phyloP scores from a whole-genome alignment of 257 asterid species.

The Echites panduratus region DNA sequence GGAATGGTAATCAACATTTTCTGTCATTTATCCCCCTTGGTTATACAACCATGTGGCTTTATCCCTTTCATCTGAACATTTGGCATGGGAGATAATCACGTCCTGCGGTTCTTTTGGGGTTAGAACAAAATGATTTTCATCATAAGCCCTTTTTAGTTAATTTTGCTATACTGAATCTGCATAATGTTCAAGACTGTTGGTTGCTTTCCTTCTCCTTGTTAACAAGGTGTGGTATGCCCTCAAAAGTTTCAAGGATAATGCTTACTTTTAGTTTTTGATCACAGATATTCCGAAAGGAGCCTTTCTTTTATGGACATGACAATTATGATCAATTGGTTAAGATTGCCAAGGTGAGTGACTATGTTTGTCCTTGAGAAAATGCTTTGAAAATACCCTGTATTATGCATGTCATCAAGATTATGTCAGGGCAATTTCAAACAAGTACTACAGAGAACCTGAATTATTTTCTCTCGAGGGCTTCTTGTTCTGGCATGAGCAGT shows the following conservation, averaged over 20 bases:
- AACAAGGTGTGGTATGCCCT: not conserved
- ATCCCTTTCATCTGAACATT: not conserved
- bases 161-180: not conserved
- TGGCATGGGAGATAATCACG: not conserved
- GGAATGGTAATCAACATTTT: conserved; percentile 51
- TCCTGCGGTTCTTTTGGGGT: not conserved
- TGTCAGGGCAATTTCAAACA: not conserved
- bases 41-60: not conserved
- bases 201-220: not conserved
- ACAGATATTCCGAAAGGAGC: conserved; percentile 89
- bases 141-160: not conserved
- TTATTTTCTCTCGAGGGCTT: not conserved
- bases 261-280: conserved; percentile 28
- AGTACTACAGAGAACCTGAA: not conserved
- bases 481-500: not conserved
- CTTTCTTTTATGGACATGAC: conserved; percentile 91
- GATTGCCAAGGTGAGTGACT: conserved; percentile 70
- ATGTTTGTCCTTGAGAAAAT: not conserved
- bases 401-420: not conserved
- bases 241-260: not conserved
- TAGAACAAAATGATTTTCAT: not conserved
- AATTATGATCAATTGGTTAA: conserved; percentile 86
- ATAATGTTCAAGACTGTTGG: not conserved
- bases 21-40: not conserved
- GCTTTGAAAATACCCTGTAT: not conserved